A percentile compares a stretch with the other conserved stretches of the same genome.
Evolutionary conservation across 2,329 filamentous ascomycete genomes (phyloP).

Genomic region (Apiospora koreana): DNA sequence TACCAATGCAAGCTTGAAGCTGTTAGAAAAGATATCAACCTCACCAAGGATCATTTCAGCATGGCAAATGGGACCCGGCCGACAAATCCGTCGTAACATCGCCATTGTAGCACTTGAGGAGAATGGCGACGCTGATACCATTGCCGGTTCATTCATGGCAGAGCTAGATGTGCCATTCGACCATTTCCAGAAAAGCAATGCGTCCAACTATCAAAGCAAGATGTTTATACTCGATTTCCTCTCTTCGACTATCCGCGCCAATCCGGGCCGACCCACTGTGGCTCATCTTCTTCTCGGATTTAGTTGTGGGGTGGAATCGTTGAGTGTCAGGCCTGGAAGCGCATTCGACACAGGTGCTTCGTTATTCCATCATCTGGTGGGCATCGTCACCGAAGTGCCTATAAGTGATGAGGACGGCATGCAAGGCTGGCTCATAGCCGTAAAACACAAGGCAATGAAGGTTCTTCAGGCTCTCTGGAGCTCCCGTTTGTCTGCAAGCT

Average conservation of each 20-base stretch:
- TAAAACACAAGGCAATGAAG: constrained; percentile 69
- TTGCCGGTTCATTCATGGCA: constrained; percentile 70
- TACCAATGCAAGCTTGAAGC: constrained; percentile 75
- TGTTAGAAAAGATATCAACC: constrained; percentile 83
- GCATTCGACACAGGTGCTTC: constrained; percentile 73
- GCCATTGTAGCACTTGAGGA: constrained; percentile 86
- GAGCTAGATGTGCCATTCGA: constrained; percentile 73
- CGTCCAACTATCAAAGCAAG: constrained; percentile 79
- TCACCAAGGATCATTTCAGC: constrained; percentile 78
- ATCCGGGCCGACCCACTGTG: constrained; percentile 77
- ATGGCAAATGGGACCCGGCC: constrained; percentile 62
- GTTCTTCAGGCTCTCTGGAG: constrained; percentile 82
- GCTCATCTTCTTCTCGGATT: constrained; percentile 92
- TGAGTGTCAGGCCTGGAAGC: constrained; percentile 69
- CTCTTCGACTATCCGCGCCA: constrained; percentile 74
- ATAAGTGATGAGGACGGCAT: constrained; percentile 61
- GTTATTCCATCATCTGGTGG: constrained; percentile 80
- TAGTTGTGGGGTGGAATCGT: constrained; percentile 68
- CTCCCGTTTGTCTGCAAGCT: constrained; percentile 73
- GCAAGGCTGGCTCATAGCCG: constrained; percentile 66
- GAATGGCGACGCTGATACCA: constrained; percentile 76
- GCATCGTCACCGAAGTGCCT: constrained; percentile 70
- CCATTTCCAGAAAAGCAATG: constrained; percentile 67
- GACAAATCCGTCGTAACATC: constrained; percentile 72
- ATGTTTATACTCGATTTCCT: constrained; percentile 84